Percentiles rank a stretch among this genome's conserved stretches.
Conservation (phyloP, 2,329 filamentous ascomycete species). For the Tetracladium maxilliforme region DNA sequence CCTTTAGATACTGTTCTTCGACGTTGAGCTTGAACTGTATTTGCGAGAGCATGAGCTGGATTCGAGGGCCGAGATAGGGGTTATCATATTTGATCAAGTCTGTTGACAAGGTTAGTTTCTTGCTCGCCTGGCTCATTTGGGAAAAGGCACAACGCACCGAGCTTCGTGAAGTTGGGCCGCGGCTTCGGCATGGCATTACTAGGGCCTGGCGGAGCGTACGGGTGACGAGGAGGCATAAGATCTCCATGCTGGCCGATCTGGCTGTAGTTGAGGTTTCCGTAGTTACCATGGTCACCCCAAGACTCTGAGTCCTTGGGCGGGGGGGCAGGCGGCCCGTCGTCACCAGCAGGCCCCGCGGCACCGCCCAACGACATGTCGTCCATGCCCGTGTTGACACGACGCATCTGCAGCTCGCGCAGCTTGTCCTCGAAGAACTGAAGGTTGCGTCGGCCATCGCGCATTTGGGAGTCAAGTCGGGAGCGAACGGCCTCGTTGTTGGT, state of each 20-base stretch:
- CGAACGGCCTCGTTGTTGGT: constrained; percentile 88
- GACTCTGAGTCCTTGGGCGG: constrained; percentile 55
- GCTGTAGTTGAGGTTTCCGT: constrained; percentile 40
- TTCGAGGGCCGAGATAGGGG: constrained; percentile 84
- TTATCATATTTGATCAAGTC: constrained; percentile 99
- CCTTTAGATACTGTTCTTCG: constrained; percentile 96
- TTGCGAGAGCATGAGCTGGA: constrained; percentile 97
- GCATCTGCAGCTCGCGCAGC: constrained; percentile 75
- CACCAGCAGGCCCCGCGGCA: constrained; percentile 27
- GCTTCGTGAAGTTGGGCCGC: constrained; percentile 85
- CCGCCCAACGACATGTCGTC: constrained; percentile 49
- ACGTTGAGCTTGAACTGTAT: constrained; percentile 98
- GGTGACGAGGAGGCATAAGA: constrained; percentile 68
- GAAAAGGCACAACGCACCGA: constrained; percentile 48
- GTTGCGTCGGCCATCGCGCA: constrained; percentile 84
- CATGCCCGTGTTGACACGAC: constrained; percentile 54
- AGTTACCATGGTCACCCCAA: constrained; percentile 43
- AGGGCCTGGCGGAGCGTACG: constrained; percentile 61
- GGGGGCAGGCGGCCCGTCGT: constrained; percentile 39
- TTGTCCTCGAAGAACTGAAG: constrained; percentile 93
- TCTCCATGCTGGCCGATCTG: constrained; percentile 52
- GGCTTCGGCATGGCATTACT: constrained; percentile 54
- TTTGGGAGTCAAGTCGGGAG: constrained; percentile 81
- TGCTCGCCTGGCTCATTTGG: no score
- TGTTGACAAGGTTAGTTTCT: constrained; percentile 19